These are phyloP conservation scores for Claviceps sp. DNA, from an alignment of 2,329 filamentous ascomycete species.

Conservation along the genomic window DNA sequence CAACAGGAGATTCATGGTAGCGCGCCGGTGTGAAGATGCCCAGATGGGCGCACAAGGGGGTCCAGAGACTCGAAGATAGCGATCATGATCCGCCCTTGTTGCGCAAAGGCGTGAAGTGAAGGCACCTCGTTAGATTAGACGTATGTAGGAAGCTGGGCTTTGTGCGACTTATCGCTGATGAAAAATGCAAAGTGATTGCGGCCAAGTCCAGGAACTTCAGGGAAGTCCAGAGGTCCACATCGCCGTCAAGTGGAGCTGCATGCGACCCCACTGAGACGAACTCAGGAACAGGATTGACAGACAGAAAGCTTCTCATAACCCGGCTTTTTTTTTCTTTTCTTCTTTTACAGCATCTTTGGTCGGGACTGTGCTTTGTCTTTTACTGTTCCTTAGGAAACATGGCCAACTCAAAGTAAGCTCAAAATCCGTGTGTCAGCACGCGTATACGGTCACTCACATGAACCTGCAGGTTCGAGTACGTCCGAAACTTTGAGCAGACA, in stretches of 20 bases:
- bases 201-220: too few species aligned
- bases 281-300: too few species aligned
- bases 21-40: slow-evolving; percentile 1
- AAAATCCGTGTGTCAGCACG: not conserved
- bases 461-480: slow-evolving; percentile 70
- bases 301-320: not conserved
- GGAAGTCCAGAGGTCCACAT: too few species aligned
- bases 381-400: slow-evolving; percentile 19
- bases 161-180: too few species aligned
- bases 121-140: not conserved
- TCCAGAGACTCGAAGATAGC: not conserved
- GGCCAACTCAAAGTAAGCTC: slow-evolving; percentile 41
- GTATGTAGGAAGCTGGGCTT: too few species aligned
- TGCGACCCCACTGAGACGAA: too few species aligned
- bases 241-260: too few species aligned
- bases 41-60: not conserved
- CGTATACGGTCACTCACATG: slow-evolving; percentile 1
- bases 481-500: slow-evolving; percentile 73
- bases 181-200: too few species aligned
- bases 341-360: not conserved
- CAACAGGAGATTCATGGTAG: slow-evolving; percentile 43
- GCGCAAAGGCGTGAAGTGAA: not conserved
- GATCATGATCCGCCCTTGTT: not conserved
- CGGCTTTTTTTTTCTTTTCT: not conserved
- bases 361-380: not conserved